Conservation (phyloP, 805 yeast species). For the Lachancea cidri region DNA sequence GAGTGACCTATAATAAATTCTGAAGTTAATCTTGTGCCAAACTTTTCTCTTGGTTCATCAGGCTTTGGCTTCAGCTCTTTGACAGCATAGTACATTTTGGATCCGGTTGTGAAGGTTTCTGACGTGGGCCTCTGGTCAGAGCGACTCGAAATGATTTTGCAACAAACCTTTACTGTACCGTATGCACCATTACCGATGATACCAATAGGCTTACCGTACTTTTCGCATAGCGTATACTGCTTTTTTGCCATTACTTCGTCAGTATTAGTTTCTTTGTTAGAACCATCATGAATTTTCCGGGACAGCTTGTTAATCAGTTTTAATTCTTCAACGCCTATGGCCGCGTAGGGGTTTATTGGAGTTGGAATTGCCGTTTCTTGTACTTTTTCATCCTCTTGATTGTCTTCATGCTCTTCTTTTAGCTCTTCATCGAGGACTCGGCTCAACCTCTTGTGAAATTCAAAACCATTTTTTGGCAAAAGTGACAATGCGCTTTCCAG, state of each 20-base stretch:
- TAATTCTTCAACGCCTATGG: slow-evolving; percentile 47
- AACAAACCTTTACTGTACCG: slow-evolving; percentile 83
- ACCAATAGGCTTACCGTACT: slow-evolving; percentile 49
- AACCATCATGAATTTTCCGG: slow-evolving; percentile 42
- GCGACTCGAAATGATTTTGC: slow-evolving; percentile 39
- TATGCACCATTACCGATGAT: slow-evolving; percentile 89
- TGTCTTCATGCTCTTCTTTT: slow-evolving; percentile 9
- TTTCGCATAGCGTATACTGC: slow-evolving; percentile 37
- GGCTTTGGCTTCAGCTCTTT: slow-evolving; percentile 80
- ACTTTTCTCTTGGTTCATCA: slow-evolving; percentile 87
- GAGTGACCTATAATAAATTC: slow-evolving; percentile 86
- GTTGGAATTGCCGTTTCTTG: slow-evolving; percentile 16
- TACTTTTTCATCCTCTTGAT: slow-evolving; percentile 4
- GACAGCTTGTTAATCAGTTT: slow-evolving; percentile 44
- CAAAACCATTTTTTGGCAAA: slow-evolving; percentile 14
- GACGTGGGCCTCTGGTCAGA: slow-evolving; percentile 12
- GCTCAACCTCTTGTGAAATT: slow-evolving; percentile 12
- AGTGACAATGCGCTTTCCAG: slow-evolving; percentile 21
- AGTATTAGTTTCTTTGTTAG: slow-evolving; percentile 15
- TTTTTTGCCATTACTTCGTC: slow-evolving; percentile 13
- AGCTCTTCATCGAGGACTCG: slow-evolving; percentile 12
- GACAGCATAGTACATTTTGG: slow-evolving; percentile 73
- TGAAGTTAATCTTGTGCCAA: slow-evolving; percentile 78
- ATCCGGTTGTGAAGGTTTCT: slow-evolving; percentile 63
- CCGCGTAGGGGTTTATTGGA: slow-evolving; percentile 33